phyloP scores from a whole-genome alignment of 306 rosid species.

The Cotoneaster glaucophyllus region DNA sequence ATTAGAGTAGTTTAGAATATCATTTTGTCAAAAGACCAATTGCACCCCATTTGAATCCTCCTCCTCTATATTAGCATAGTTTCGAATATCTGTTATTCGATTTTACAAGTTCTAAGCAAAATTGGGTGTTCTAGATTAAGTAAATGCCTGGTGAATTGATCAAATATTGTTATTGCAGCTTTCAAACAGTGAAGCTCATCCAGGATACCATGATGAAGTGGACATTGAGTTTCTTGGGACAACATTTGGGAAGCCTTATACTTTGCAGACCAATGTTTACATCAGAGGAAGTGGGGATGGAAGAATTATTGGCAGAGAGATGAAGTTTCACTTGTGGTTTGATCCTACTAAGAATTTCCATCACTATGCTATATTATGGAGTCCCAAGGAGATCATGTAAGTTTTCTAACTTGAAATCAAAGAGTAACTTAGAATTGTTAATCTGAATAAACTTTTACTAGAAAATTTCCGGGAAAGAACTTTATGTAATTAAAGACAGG shows the following conservation, averaged over 20 bases:
- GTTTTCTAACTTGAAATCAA: not conserved
- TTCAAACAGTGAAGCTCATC: slow-evolving; percentile 90
- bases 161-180: slow-evolving; percentile 44
- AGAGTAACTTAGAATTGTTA: not conserved
- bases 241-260: slow-evolving; percentile 91
- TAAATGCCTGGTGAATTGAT: no score
- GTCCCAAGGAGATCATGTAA: slow-evolving; percentile 81
- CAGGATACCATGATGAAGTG: slow-evolving; percentile 92
- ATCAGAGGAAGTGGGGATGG: slow-evolving; percentile 96
- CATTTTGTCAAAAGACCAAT: no score
- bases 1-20: no score
- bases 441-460: no score
- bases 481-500: no score
- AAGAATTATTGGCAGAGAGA: slow-evolving; percentile 75
- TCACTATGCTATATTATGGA: slow-evolving; percentile 89
- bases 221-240: slow-evolving; percentile 96
- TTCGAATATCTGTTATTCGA: no score
- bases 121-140: no score
- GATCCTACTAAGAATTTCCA: slow-evolving; percentile 82
- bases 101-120: no score
- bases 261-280: slow-evolving; percentile 88
- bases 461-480: no score
- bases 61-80: no score
- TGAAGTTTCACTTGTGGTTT: slow-evolving; percentile 95
- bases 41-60: no score